Conservation (phyloP, 75 land plant species). For the Selaginella tamariscina region DNA sequence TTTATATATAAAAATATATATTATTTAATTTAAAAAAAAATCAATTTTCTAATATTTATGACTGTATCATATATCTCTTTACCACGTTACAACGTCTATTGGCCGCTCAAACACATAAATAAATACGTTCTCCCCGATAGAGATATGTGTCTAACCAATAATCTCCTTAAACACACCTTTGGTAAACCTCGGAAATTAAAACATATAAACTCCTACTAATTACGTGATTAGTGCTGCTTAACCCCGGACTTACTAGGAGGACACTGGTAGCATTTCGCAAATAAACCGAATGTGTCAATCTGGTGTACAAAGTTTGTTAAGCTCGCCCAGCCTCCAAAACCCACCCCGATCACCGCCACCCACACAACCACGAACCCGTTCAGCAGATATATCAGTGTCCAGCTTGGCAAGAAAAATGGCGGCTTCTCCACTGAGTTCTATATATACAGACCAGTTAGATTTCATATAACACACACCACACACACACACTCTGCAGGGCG, state of each 20-base stretch:
- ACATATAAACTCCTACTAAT: too few species aligned
- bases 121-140: too few species aligned
- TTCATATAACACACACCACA: not conserved
- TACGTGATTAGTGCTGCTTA: not conserved
- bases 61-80: too few species aligned
- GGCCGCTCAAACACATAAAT: too few species aligned
- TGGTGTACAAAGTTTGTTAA: constrained; percentile 73
- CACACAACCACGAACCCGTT: constrained; percentile 71
- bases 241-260: constrained; percentile 23
- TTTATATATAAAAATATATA: too few species aligned
- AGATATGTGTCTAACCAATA: too few species aligned
- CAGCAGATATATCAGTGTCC: constrained; percentile 61
- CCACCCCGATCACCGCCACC: constrained; percentile 69
- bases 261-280: constrained; percentile 94
- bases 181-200: too few species aligned
- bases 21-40: too few species aligned
- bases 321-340: constrained; percentile 96
- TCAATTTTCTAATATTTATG: too few species aligned
- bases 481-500: too few species aligned
- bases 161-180: too few species aligned
- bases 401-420: constrained; percentile 80
- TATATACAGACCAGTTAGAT: not conserved
- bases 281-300: constrained; percentile 73
- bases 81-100: too few species aligned
- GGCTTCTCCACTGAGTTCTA: constrained; percentile 93